These are phyloP conservation scores for Dryas alaskensis DNA, from an alignment of 306 rosid species.

Conservation along the genomic window DNA sequence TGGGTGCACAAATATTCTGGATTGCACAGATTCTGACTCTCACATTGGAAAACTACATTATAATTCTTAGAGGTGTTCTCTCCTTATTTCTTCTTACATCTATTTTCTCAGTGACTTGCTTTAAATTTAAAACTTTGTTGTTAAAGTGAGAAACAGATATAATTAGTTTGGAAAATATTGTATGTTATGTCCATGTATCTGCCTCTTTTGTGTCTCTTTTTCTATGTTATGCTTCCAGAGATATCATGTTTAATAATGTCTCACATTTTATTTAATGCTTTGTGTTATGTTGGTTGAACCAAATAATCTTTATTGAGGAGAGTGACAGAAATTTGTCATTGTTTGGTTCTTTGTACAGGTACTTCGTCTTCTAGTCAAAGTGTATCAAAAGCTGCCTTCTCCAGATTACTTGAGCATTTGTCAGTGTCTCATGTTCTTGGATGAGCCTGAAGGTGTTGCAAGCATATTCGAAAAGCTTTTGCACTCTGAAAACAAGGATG, in stretches of 20 bases:
- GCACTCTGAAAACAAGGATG: constrained; percentile 78
- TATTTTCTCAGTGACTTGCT: neutral
- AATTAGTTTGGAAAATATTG: neutral
- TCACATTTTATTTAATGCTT: neutral
- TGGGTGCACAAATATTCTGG: neutral
- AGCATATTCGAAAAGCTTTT: constrained; percentile 78
- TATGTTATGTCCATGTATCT: neutral
- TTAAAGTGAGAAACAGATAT: neutral
- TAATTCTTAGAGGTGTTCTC: neutral
- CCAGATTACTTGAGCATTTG: constrained; percentile 96
- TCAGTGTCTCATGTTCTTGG: constrained; percentile 93
- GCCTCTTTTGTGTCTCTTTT: neutral
- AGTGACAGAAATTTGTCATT: neutral
- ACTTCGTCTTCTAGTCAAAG: constrained; percentile 83
- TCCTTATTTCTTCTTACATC: neutral
- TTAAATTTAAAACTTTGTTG: neutral
- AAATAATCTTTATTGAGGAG: neutral
- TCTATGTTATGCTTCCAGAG: neutral
- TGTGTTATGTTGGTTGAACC: neutral
- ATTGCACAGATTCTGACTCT: neutral
- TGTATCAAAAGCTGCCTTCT: constrained; percentile 81
- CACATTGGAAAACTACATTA: neutral
- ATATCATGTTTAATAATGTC: neutral
- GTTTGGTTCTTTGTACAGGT: constrained; percentile 49
- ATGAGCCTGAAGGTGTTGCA: constrained; percentile 85